phyloP scores from a whole-genome alignment of 208 protist species.

The Trypanosoma scelopori region DNA sequence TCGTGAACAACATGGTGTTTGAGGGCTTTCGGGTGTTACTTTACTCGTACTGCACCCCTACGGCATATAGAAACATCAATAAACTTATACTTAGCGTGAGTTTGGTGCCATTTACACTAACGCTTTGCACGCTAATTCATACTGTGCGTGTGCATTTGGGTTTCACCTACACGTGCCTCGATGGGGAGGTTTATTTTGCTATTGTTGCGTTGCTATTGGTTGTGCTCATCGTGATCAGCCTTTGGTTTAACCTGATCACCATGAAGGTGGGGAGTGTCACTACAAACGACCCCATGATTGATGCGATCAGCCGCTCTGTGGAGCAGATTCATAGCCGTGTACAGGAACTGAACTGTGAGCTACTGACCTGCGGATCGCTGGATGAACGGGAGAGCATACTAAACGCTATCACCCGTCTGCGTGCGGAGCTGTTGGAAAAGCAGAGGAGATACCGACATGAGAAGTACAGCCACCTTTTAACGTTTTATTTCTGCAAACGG shows the following conservation, averaged over 20 bases:
- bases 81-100: constrained; percentile 36
- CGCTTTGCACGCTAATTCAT: constrained; percentile 37
- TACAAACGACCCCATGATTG: constrained; percentile 54
- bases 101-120: constrained; percentile 36
- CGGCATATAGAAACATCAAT: constrained; percentile 72
- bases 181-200: constrained; percentile 52
- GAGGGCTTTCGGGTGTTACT: constrained; percentile 26
- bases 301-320: constrained; percentile 58
- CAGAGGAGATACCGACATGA: constrained; percentile 68
- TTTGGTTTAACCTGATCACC: constrained; percentile 64
- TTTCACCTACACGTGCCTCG: constrained; percentile 43
- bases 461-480: constrained; percentile 38
- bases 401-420: constrained; percentile 66
- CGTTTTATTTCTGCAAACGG: constrained; percentile 9
- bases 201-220: constrained; percentile 27
- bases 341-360: constrained; percentile 54
- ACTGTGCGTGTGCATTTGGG: constrained; percentile 40
- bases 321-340: constrained; percentile 63
- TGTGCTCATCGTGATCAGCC: constrained; percentile 40
- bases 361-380: constrained; percentile 43
- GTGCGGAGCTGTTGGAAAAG: constrained; percentile 74
- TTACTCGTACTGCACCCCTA: constrained; percentile 21
- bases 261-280: constrained; percentile 30
- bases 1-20: constrained; percentile 45
- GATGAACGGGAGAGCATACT: constrained; percentile 59